A percentile compares a stretch with the other conserved stretches of the same genome.
Conservation (phyloP, 768 basidiomycete genomes). For the Ephemerocybe angulata region DNA sequence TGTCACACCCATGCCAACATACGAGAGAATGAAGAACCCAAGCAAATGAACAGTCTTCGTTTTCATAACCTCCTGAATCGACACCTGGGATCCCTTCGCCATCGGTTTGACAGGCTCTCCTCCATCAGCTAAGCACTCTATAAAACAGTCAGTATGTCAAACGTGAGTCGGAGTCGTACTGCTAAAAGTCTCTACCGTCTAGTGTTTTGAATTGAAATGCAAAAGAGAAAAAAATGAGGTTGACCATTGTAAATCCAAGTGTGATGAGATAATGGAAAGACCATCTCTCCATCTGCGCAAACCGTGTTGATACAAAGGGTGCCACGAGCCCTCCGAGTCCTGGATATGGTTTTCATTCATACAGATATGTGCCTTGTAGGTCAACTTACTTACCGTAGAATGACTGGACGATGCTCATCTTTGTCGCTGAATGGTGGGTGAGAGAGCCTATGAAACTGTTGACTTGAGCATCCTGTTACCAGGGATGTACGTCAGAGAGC, state of each 20-base stretch:
- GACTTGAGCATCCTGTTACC: slow-evolving; percentile 60
- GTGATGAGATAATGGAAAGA: slow-evolving; percentile 76
- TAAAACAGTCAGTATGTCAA: background rate
- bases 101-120: slow-evolving; percentile 44
- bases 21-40: slow-evolving; percentile 61
- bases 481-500: background rate
- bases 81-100: slow-evolving; percentile 25
- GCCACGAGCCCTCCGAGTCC: slow-evolving; percentile 64
- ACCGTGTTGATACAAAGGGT: slow-evolving; percentile 80
- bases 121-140: slow-evolving; percentile 53
- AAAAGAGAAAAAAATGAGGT: slow-evolving; percentile 44
- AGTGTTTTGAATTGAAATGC: slow-evolving; percentile 71
- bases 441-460: slow-evolving; percentile 66
- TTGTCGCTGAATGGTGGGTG: slow-evolving; percentile 49
- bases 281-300: slow-evolving; percentile 63
- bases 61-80: slow-evolving; percentile 46
- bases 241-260: slow-evolving; percentile 59
- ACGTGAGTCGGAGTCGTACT: background rate
- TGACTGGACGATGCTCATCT: slow-evolving; percentile 70
- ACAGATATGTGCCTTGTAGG: background rate
- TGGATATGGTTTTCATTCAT: slow-evolving; percentile 18
- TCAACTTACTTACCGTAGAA: slow-evolving; percentile 45
- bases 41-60: slow-evolving; percentile 56
- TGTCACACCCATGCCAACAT: slow-evolving; percentile 68
- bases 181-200: slow-evolving; percentile 45